phyloP scores from a whole-genome alignment of 1,284 basidiomycete genomes.

The Ceratobasidium sp. region DNA sequence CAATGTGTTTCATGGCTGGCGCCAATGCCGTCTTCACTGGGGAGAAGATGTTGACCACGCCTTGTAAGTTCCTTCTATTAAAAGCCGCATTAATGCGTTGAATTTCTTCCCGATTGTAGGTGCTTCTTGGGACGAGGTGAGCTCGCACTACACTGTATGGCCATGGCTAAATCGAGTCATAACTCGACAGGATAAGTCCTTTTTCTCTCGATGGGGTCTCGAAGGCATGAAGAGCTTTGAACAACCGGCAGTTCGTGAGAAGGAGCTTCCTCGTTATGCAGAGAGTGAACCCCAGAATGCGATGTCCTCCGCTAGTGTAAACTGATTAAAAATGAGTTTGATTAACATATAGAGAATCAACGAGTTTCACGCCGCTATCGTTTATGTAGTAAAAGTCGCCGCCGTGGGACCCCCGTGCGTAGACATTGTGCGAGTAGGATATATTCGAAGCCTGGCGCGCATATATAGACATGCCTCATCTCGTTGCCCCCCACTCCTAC shows the following conservation, averaged over 20 bases:
- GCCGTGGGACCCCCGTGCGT: background rate
- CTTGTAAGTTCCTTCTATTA: constrained; percentile 71
- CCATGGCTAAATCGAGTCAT: constrained; percentile 47
- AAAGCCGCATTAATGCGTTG: constrained; percentile 44
- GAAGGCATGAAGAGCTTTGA: constrained; percentile 92
- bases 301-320: background rate
- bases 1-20: constrained; percentile 98
- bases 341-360: constrained; percentile 18
- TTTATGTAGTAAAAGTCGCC: background rate
- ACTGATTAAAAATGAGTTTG: background rate
- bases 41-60: constrained; percentile 97
- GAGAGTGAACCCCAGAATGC: background rate
- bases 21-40: constrained; percentile 99
- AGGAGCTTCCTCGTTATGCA: constrained; percentile 60
- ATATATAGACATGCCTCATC: background rate
- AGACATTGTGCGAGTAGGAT: background rate
- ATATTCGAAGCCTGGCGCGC: background rate
- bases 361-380: background rate
- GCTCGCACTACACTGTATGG: constrained; percentile 46
- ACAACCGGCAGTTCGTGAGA: constrained; percentile 67
- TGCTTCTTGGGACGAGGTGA: constrained; percentile 87
- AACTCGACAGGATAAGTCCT: constrained; percentile 81
- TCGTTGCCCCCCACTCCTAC: background rate
- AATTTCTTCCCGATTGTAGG: constrained; percentile 60
- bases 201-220: constrained; percentile 95